Evolutionary conservation across 1,284 basidiomycete genomes (phyloP), one percentile per base, ranked within the genome.

Genomic region (Marasmius sp.): DNA sequence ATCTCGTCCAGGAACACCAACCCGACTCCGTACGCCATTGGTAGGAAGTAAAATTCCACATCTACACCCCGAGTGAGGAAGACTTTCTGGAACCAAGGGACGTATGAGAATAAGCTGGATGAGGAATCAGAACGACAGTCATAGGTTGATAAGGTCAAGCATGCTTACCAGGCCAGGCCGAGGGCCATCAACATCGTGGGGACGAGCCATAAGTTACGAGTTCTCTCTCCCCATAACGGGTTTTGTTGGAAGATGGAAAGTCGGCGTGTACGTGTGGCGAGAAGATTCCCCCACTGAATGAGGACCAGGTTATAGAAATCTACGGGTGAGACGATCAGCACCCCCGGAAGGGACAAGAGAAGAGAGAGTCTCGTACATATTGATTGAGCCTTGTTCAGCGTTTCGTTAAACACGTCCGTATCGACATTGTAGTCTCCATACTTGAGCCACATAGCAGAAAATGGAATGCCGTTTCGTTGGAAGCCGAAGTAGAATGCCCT

Each of bases 211-310:
- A 72, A 69, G 67, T 86, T 81, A 12, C 66, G 27, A 37, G 14
- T 62, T 14, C 63, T 67, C 45, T 53, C 11, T 64, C 72, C 14
- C 65, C 74, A 57, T 61, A 69, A 6, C 66, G 72, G 66, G 67
- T 77, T 60, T 66, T 84, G 77, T 59, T 80, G 76, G 68, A 84
- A 73, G 61, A 86, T 72, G 51, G 79, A 80, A 14, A 83, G 74
- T 59, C 78, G 77, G 57, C 83, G 78, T 0, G 81, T 83, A 20
- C 84, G 79, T 1, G 82, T 80, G 0, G 79, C 70, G 33, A 85
- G 74, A 8, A 83, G 72, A 64, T 82, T 86, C 67, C 82, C 85
- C 79, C 84, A 89, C 75, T 91, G 89, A 81, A 87, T 86, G 62
- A 88, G 78, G 54, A 91, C 83, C 47, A 91, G 78, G 37, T 84